Base-by-base conservation (phyloP, 2,329 filamentous ascomycete genomes). In the Neonectria coccinea region DNA sequence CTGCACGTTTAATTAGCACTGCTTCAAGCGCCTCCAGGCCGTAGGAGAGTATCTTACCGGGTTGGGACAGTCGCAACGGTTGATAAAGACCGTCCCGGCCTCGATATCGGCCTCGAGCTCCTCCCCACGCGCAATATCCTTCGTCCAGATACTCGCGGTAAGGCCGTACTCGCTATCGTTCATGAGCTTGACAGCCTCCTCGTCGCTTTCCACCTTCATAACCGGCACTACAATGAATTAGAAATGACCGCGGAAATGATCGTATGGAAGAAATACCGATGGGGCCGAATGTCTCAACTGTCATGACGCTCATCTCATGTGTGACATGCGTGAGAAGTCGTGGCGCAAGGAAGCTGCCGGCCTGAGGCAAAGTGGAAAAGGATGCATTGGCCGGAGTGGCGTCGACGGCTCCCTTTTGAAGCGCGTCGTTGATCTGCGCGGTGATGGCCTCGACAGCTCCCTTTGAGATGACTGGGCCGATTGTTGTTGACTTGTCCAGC, bases 121-220 rank as follows among this genome's bases (percentile, higher is more conserved):
- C 71, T 94, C 89, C 16, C 91, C 95, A 74, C 85, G 90, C 47
- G 83, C 84, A 2, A 89, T 88, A 75, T 97, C 93, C 79, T 95
- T 97, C 59, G 94, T 97, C 95, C 95, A 98, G 73, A 97, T 94
- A 74, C 93, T 97, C n/a, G 94, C 95, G 4, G 95, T 97, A 66
- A 98, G 85, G 5, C 95, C 95, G 76, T 97, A 97, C 69, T 97
- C 90, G 80, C 92, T 96, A 77, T 97, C 94, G 74, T 97, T 97
- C 94, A 97, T 97, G 55, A 95, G 81, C 69, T 84, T 81, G 66
- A 97, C 81, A 2, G 95, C 95, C 79, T 97, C 93, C 22, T 87
- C 87, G 74, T 97, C 95, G 70, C 84, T 84, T 75, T 88, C 88
- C 65, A 97, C 94, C 78, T 92, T 92, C 90, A 95, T 93, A 18